A percentile compares a stretch with the other conserved stretches of the same genome.
These are phyloP conservation scores for Saccharum spontaneum DNA, from an alignment of 176 grass and related monocot species.

Conservation along the genomic window DNA sequence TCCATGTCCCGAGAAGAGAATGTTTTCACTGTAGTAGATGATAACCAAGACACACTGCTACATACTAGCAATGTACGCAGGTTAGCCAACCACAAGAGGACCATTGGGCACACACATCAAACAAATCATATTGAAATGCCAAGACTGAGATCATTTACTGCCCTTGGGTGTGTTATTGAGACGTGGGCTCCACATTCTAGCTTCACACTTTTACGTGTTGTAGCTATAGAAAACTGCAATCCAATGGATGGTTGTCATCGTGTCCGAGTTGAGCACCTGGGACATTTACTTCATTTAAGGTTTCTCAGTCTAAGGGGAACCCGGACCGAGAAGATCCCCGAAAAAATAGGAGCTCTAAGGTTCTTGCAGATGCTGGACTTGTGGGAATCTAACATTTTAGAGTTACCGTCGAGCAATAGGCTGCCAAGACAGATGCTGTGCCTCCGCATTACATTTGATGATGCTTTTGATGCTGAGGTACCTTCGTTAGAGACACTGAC, in stretches of 20 bases:
- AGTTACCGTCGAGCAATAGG: not conserved
- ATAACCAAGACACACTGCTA: no score
- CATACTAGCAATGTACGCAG: no score
- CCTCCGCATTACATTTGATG: not conserved
- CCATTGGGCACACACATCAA: no score
- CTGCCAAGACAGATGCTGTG: not conserved
- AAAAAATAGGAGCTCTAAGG: slow-evolving; percentile 6
- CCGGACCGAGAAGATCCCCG: not conserved
- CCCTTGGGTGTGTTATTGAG: not conserved
- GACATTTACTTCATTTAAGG: not conserved
- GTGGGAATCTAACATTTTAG: not conserved
- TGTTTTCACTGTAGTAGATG: no score
- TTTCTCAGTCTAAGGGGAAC: not conserved
- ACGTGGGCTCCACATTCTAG: not conserved
- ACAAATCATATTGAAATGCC: no score
- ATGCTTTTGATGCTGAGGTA: no score
- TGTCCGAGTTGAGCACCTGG: not conserved
- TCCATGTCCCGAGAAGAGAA: no score
- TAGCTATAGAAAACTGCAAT: not conserved
- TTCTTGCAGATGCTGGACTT: slow-evolving; percentile 8
- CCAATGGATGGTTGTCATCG: accelerated
- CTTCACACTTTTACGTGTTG: not conserved
- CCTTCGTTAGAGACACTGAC: not conserved
- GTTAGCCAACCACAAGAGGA: no score
- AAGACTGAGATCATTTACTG: not conserved